Conservation (phyloP, 2,329 filamentous ascomycete genomes). For the Pleoardoris graminearum region DNA sequence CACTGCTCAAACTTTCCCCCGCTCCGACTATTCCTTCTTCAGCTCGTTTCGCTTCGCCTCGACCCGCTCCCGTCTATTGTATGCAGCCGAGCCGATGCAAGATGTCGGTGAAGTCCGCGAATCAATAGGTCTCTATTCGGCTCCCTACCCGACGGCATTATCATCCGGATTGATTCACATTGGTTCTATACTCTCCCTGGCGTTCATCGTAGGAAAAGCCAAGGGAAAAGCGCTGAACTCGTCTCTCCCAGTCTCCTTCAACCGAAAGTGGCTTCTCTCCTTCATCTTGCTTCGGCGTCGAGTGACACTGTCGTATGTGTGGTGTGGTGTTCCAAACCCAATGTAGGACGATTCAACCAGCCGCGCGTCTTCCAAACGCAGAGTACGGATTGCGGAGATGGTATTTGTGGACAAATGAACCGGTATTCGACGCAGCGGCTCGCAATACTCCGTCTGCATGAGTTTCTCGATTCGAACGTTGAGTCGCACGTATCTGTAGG, state of each 20-base stretch:
- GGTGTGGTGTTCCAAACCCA: background rate
- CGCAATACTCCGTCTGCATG: background rate
- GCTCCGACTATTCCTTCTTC: slow-evolving; percentile 21
- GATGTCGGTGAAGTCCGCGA: slow-evolving; percentile 1
- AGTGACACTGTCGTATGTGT: background rate
- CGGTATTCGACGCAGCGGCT: background rate
- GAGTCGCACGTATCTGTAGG: slow-evolving; percentile 4
- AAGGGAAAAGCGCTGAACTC: background rate
- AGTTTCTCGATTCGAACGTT: slow-evolving; percentile 3
- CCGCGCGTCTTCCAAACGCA: slow-evolving; percentile 4
- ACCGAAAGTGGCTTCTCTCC: background rate
- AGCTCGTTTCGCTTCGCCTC: slow-evolving; percentile 29
- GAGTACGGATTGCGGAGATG: background rate
- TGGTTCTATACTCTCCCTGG: background rate
- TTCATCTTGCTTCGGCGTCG: background rate
- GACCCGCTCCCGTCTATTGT: slow-evolving; percentile 36
- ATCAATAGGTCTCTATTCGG: background rate
- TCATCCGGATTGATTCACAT: background rate
- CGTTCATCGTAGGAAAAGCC: background rate
- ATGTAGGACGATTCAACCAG: slow-evolving; percentile 5
- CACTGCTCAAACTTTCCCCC: slow-evolving; percentile 19
- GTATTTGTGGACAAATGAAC: background rate
- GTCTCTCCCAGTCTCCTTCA: background rate
- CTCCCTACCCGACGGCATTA: background rate
- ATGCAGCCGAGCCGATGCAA: slow-evolving; percentile 28